Evolutionary conservation across 2,329 filamentous ascomycete species (phyloP).

Genomic region (Aspergillus terreus): DNA sequence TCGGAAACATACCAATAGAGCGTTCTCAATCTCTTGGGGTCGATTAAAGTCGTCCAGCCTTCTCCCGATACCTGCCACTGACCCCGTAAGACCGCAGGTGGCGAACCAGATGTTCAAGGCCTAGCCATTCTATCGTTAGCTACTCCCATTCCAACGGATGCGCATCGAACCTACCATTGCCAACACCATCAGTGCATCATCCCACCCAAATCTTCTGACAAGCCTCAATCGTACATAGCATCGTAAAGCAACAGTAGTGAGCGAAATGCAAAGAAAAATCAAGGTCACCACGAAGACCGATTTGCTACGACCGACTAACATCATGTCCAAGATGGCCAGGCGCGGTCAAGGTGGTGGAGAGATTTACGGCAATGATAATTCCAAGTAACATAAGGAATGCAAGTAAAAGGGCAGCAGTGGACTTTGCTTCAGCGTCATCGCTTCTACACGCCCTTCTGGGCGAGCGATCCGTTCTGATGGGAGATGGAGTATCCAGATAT

Average conservation of each 20-base stretch:
- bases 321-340: constrained; percentile 3
- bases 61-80: constrained; percentile 25
- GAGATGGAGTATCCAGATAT: neutral
- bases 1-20: constrained; percentile 3
- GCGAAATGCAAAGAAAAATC: constrained; percentile 22
- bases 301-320: constrained; percentile 23
- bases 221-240: constrained; percentile 28
- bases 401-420: no score
- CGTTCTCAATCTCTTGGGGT: neutral
- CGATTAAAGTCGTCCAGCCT: constrained; percentile 7
- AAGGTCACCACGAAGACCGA: constrained; percentile 24
- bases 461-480: neutral
- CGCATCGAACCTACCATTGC: constrained; percentile 23
- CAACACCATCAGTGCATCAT: constrained; percentile 30
- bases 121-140: constrained; percentile 11
- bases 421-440: no score
- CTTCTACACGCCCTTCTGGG: neutral
- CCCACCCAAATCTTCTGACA: constrained; percentile 31
- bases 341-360: neutral
- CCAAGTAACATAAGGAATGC: no score
- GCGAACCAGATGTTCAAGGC: constrained; percentile 25
- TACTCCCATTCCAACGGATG: neutral
- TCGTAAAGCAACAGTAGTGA: constrained; percentile 24
- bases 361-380: neutral
- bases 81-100: constrained; percentile 25